A percentile compares a stretch with the other conserved stretches of the same genome.
phyloP scores from a whole-genome alignment of 306 rosid species.

The Prunus fruticosa region DNA sequence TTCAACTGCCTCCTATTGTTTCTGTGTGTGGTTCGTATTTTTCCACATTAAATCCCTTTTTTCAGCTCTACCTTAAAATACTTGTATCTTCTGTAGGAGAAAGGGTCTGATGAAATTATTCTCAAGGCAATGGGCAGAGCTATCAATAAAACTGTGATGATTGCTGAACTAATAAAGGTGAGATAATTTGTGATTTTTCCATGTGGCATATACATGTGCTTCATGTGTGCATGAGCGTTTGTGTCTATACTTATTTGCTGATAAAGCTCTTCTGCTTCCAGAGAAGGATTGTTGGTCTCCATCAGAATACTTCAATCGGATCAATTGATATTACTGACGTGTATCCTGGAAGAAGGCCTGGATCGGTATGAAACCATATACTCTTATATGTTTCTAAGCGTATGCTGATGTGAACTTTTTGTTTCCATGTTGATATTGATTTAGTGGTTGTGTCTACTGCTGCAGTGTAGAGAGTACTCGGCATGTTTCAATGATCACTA shows the following conservation, averaged over 20 bases:
- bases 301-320: constrained; percentile 70
- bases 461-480: constrained; percentile 83
- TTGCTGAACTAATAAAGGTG: constrained; percentile 83
- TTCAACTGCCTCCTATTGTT: not conserved
- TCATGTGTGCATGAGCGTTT: not conserved
- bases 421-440: constrained; percentile 5
- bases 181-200: constrained; percentile 10
- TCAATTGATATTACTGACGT: constrained; percentile 81
- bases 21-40: not conserved
- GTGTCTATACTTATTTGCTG: not conserved
- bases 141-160: constrained; percentile 85
- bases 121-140: constrained; percentile 97
- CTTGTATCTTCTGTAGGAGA: constrained; percentile 49
- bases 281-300: constrained; percentile 86
- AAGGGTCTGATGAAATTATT: constrained; percentile 65
- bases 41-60: not conserved
- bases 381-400: not conserved
- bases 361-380: constrained; percentile 59
- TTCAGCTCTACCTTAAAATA: constrained; percentile 1
- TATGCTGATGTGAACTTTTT: not conserved
- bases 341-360: constrained; percentile 92
- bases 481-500: constrained; percentile 85
- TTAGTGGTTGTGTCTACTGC: constrained; percentile 22
- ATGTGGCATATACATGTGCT: not conserved
- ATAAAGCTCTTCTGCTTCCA: constrained; percentile 35